Evolutionary conservation across 2,329 filamentous ascomycete species (phyloP), one percentile per base, ranked within the genome.

Genomic region (Alternaria gaisen): DNA sequence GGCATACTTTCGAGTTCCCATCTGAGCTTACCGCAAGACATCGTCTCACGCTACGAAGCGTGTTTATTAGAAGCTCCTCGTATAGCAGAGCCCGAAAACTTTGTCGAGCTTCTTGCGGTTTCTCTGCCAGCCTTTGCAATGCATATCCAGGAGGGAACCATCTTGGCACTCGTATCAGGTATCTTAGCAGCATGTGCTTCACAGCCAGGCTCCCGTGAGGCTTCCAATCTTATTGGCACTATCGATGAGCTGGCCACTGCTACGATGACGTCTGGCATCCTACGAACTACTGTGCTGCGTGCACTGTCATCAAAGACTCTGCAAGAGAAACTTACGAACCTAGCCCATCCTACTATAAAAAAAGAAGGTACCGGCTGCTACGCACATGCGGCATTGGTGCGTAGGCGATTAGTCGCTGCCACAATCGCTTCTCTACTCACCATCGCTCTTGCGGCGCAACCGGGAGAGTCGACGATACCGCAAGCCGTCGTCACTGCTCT

Each of bases 351-450:
- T 8, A 46, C 40, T 8, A 6, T 16, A 9, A 52, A 41, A 34
- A 46, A 16, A 12, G 50, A 43, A 38, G 24, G 30, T 10, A 14
- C 6, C 14, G 40, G 20, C 5, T 78, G 75, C 53, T 55, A 47
- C 14, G 65, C 63, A 11, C 62, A 67, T 46, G 57, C 53, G 8
- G 34, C 38, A 14, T 53, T 58, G 5, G 47, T 68, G 28, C 66
- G 64, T 30, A 65, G 62, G 36, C 63, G 64, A 1, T 56, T 76
- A 16, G 36, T 66, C 2, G 66, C 72, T 32, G 63, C 61, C n/a
- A 72, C 69, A 2, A 66, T 74, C 10, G 70, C 74, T 16, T 67
- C 75, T 53, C 38, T 79, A n/a, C 55, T 79, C 8, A 74, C 63
- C 4, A 50, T 71, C 10, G 57, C 64, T 41, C 55, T 79, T 3